phyloP scores from a whole-genome alignment of 2,329 filamentous ascomycete species.

The Chaetomium strumarium region DNA sequence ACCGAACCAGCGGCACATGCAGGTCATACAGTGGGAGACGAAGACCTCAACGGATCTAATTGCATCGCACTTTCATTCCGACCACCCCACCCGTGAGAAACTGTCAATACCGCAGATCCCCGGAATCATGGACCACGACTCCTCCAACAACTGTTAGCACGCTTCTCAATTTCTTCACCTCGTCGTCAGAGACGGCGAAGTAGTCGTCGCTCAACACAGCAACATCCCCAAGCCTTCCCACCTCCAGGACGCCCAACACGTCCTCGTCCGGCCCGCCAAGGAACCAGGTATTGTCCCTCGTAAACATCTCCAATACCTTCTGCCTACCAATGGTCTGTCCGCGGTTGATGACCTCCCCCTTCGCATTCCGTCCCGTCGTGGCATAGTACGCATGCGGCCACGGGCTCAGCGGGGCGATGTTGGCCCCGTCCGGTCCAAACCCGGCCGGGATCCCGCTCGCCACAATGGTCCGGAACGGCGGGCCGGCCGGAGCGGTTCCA shows the following conservation, averaged over 20 bases:
- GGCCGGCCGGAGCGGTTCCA: background rate
- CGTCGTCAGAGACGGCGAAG: background rate
- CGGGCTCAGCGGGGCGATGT: background rate
- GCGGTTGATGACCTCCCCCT: background rate
- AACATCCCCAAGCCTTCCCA: background rate
- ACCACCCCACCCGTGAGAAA: too few species aligned
- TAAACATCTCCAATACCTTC: background rate
- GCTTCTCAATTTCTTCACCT: background rate
- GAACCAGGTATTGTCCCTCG: background rate
- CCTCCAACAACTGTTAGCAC: background rate
- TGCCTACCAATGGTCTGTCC: background rate
- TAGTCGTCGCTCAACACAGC: background rate
- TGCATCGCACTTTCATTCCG: too few species aligned
- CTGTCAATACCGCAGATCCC: background rate
- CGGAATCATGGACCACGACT: background rate
- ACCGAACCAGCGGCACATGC: too few species aligned
- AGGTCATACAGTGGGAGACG: too few species aligned
- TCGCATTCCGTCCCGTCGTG: background rate
- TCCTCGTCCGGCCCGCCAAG: background rate
- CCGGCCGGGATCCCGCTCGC: background rate
- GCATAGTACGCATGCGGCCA: background rate
- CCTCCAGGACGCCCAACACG: background rate
- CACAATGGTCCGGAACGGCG: background rate
- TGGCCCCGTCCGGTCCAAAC: background rate
- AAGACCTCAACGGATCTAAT: too few species aligned